A percentile compares a stretch with the other conserved stretches of the same genome.
phyloP scores from a whole-genome alignment of 1,284 basidiomycete genomes.

The Leccinum angustisporum region DNA sequence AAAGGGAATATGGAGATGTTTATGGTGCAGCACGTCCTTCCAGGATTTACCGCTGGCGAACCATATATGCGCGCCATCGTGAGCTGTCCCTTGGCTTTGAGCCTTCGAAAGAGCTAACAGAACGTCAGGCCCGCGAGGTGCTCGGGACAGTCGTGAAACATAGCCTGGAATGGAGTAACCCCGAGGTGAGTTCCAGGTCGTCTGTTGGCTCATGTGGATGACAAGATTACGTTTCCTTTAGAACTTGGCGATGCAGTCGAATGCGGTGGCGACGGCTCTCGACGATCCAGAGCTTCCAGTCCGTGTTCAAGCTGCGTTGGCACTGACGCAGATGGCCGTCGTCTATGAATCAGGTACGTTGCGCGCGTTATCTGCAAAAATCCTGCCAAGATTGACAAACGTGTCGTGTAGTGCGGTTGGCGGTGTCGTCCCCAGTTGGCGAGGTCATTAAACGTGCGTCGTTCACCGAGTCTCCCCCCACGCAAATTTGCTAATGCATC shows the following conservation, averaged over 20 bases:
- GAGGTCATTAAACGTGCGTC: conserved; percentile 81
- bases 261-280: conserved; percentile 57
- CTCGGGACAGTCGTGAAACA: conserved; percentile 70
- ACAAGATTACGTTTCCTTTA: conserved; percentile 27
- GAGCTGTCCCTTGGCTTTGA: conserved; percentile 25
- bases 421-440: conserved; percentile 78
- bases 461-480: background rate
- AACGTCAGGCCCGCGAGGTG: conserved; percentile 71
- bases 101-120: conserved; percentile 1
- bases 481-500: background rate
- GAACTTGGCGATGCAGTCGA: conserved; percentile 65
- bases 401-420: conserved; percentile 54
- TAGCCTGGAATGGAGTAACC: conserved; percentile 63
- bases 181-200: conserved; percentile 48
- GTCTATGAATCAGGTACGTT: conserved; percentile 59
- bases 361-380: background rate
- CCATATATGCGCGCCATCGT: conserved; percentile 77
- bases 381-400: background rate
- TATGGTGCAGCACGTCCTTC: conserved; percentile 68
- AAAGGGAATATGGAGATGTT: conserved; percentile 77
- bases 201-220: background rate
- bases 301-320: conserved; percentile 80
- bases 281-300: conserved; percentile 83
- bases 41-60: conserved; percentile 63
- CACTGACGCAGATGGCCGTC: conserved; percentile 78